Conservation (phyloP, 768 basidiomycete genomes). For the Phanerochaete carnosa region DNA sequence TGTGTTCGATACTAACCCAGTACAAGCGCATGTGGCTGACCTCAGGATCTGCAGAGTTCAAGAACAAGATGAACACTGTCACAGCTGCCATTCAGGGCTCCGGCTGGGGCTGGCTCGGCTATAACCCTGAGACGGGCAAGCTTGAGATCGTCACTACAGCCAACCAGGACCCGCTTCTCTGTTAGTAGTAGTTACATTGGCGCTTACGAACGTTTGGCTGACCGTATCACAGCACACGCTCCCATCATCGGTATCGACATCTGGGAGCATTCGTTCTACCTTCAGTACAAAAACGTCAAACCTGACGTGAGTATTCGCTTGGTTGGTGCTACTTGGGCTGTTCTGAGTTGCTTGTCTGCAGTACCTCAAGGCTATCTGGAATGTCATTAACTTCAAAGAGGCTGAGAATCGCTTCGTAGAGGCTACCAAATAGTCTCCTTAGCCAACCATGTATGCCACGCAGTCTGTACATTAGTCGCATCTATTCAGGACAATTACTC, state of each 20-base stretch:
- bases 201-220: background rate
- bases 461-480: background rate
- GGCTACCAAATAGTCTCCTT: constrained; percentile 28
- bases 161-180: constrained; percentile 92
- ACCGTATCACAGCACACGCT: constrained; percentile 55
- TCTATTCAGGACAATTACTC: background rate
- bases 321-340: background rate
- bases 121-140: constrained; percentile 58
- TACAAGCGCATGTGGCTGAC: background rate
- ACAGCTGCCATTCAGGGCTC: constrained; percentile 95
- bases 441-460: background rate
- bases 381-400: constrained; percentile 93
- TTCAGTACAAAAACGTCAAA: constrained; percentile 89
- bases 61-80: constrained; percentile 80
- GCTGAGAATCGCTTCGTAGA: constrained; percentile 61
- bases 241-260: constrained; percentile 97
- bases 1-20: background rate
- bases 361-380: constrained; percentile 96
- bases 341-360: constrained; percentile 25
- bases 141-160: constrained; percentile 91
- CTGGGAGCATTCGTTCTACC: constrained; percentile 74
- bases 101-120: constrained; percentile 98
- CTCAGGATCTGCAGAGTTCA: constrained; percentile 46
- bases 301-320: constrained; percentile 63
- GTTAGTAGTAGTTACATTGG: constrained; percentile 29